Evolutionary conservation across 2,329 filamentous ascomycete species (phyloP).

Genomic region (Macrophomina pseudophaseolina): DNA sequence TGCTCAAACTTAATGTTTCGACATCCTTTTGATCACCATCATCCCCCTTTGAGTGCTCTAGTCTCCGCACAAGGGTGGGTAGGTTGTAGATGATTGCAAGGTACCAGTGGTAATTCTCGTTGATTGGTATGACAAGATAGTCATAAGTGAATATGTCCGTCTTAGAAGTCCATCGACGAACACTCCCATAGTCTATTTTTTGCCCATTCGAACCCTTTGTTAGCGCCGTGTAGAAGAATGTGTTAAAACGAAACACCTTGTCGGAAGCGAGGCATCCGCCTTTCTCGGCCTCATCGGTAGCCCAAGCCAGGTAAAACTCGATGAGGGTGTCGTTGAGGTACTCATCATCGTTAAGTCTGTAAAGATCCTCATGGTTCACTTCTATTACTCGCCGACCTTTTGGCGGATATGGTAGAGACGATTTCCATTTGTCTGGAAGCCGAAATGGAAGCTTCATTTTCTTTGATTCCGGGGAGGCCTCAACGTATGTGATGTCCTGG

Average conservation of each 20-base stretch:
- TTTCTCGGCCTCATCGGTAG: slow-evolving; percentile 10
- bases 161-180: slow-evolving; percentile 85
- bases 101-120: slow-evolving; percentile 89
- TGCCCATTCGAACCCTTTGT: slow-evolving; percentile 46
- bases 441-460: neutral
- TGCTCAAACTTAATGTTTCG: neutral
- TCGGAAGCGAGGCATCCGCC: slow-evolving; percentile 50
- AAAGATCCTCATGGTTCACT: slow-evolving; percentile 74
- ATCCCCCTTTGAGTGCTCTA: slow-evolving; percentile 32
- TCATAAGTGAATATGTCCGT: slow-evolving; percentile 85
- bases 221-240: slow-evolving; percentile 85
- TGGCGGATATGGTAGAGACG: slow-evolving; percentile 65
- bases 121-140: slow-evolving; percentile 90
- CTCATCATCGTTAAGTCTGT: slow-evolving; percentile 78
- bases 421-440: slow-evolving; percentile 32
- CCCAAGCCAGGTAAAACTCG: slow-evolving; percentile 72
- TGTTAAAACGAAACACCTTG: slow-evolving; percentile 87
- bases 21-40: neutral
- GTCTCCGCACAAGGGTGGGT: slow-evolving; percentile 58
- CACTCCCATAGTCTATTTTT: slow-evolving; percentile 80
- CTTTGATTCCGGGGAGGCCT: neutral
- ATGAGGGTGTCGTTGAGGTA: slow-evolving; percentile 94
- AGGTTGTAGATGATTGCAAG: slow-evolving; percentile 94
- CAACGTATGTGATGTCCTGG: neutral
- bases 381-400: slow-evolving; percentile 65